A percentile compares a stretch with the other conserved stretches of the same genome.
Evolutionary conservation across 2,329 filamentous ascomycete species (phyloP).

Genomic region (Aspergillus eucalypticola): DNA sequence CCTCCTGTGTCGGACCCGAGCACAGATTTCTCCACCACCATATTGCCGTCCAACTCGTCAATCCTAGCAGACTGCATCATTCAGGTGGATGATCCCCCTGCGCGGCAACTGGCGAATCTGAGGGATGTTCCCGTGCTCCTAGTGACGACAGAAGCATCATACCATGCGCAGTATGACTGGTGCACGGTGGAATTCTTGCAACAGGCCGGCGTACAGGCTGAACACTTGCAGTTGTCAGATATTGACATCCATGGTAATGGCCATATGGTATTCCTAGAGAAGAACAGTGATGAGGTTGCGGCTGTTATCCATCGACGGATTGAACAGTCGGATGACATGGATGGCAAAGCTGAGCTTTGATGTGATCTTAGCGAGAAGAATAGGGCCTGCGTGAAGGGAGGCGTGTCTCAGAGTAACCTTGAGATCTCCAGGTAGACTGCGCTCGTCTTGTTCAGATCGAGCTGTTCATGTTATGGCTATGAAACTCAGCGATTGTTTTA

Average conservation of each 20-base stretch:
- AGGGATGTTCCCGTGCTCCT: conserved; percentile 51
- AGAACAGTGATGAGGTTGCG: conserved; percentile 26
- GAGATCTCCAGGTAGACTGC: no score
- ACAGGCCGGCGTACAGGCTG: conserved; percentile 52
- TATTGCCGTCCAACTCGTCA: conserved; percentile 14
- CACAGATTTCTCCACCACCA: conserved; percentile 16
- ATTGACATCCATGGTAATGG: conserved; percentile 55
- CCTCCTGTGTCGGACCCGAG: conserved; percentile 14
- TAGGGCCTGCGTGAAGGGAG: no score
- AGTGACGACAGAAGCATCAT: conserved; percentile 55
- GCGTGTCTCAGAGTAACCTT: no score
- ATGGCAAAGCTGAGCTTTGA: background rate
- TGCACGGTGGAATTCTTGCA: conserved; percentile 55
- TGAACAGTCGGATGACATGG: background rate
- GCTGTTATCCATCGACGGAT: conserved; percentile 15
- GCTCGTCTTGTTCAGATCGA: no score
- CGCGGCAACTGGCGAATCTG: conserved; percentile 52
- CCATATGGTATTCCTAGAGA: conserved; percentile 46
- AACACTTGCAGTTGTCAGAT: conserved; percentile 49
- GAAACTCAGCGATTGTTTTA: no score
- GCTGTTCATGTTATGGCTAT: no score
- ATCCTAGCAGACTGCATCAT: conserved; percentile 36
- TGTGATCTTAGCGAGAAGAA: no score
- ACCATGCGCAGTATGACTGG: conserved; percentile 58
- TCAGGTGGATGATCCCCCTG: conserved; percentile 34